These are phyloP conservation scores for Chlamydomonas applanata DNA, from an alignment of 139 green algal genomes.

Conservation along the genomic window DNA sequence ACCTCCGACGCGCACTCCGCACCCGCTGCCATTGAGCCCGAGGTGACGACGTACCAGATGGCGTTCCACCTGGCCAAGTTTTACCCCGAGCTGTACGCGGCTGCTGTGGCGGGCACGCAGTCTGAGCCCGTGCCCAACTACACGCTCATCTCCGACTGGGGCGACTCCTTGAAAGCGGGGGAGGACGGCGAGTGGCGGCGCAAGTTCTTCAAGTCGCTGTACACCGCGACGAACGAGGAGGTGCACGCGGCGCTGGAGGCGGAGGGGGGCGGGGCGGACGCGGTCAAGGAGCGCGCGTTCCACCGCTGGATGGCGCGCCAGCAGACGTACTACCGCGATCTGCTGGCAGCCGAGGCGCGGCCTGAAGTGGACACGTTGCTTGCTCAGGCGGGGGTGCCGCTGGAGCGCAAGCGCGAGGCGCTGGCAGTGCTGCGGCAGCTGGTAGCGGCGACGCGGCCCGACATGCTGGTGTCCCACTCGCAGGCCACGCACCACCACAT, in stretches of 20 bases:
- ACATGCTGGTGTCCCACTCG: conserved; percentile 15
- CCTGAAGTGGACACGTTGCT: conserved; percentile 23
- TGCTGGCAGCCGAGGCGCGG: conserved; percentile 10
- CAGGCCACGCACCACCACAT: not conserved
- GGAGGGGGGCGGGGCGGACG: not conserved
- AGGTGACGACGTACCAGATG: not conserved
- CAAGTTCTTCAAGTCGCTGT: conserved; percentile 21
- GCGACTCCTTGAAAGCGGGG: conserved; percentile 22
- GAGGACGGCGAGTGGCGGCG: conserved; percentile 3
- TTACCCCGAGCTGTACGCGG: conserved; percentile 28
- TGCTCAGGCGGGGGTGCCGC: not conserved
- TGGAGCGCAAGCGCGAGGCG: conserved; percentile 30
- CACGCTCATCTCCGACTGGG: conserved; percentile 33
- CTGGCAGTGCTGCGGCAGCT: conserved; percentile 27
- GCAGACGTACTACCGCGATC: conserved; percentile 33
- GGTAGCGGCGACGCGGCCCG: conserved; percentile 12
- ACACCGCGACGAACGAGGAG: conserved; percentile 34
- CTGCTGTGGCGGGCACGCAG: conserved; percentile 11
- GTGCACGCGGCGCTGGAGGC: conserved; percentile 1
- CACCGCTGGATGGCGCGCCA: conserved; percentile 33
- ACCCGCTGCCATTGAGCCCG: not conserved
- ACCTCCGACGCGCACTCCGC: not conserved
- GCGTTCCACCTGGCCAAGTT: conserved; percentile 6
- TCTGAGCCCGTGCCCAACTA: conserved; percentile 21
- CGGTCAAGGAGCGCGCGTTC: not conserved